phyloP scores from a whole-genome alignment of 768 basidiomycete genomes.

The Suillus occidentalis region DNA sequence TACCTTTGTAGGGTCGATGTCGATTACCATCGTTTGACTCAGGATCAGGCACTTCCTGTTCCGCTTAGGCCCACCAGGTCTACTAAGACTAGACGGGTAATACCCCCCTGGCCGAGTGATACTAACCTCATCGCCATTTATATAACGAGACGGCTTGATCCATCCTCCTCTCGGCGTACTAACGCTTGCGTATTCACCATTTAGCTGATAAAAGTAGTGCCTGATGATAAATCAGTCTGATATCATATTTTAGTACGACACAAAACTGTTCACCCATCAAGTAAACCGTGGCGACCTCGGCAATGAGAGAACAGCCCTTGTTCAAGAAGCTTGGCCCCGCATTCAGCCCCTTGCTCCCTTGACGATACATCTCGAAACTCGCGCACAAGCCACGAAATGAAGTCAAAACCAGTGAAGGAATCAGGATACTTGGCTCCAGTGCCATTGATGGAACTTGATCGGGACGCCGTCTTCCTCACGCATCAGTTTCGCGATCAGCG shows the following conservation, averaged over 20 bases:
- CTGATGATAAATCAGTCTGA: constrained; percentile 35
- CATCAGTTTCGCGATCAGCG: constrained; percentile 79
- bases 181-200: constrained; percentile 70
- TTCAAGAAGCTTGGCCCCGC: constrained; percentile 73
- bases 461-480: constrained; percentile 79
- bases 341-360: constrained; percentile 75
- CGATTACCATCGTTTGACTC: constrained; percentile 89
- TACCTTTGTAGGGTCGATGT: constrained; percentile 79
- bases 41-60: constrained; percentile 65
- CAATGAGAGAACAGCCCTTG: constrained; percentile 88
- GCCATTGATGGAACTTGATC: constrained; percentile 87
- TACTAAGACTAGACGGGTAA: constrained; percentile 38
- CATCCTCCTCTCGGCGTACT: constrained; percentile 67
- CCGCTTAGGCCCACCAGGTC: constrained; percentile 41
- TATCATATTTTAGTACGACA: neutral
- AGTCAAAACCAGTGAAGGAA: constrained; percentile 85
- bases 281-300: constrained; percentile 72
- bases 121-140: constrained; percentile 40
- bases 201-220: constrained; percentile 87
- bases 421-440: constrained; percentile 69
- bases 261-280: constrained; percentile 73
- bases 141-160: constrained; percentile 56
- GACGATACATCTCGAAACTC: constrained; percentile 89
- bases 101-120: constrained; percentile 23
- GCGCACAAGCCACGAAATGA: constrained; percentile 90